A percentile compares a stretch with the other conserved stretches of the same genome.
These are phyloP conservation scores for Termitomyces sp. DNA, from an alignment of 768 basidiomycete genomes.

Conservation along the genomic window DNA sequence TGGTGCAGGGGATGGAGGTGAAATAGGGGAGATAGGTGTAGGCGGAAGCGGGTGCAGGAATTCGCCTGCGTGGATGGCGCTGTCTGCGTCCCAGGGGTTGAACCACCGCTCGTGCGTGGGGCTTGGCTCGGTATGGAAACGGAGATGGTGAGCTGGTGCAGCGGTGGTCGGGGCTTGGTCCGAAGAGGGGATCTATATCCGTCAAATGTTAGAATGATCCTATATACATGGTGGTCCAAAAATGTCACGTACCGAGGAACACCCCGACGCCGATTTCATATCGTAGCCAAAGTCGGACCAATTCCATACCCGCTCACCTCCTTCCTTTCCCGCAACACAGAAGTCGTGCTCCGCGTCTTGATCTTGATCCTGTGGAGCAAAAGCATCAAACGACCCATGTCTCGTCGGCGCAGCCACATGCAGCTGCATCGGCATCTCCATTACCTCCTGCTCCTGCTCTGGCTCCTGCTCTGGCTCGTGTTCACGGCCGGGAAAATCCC, in stretches of 20 bases:
- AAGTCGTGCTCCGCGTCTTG: background rate
- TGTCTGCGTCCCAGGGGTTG: background rate
- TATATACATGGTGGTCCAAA: background rate
- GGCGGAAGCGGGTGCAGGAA: background rate
- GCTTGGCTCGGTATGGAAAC: background rate
- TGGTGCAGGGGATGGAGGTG: background rate
- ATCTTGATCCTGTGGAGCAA: background rate
- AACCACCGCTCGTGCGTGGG: background rate
- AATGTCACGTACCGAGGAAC: background rate
- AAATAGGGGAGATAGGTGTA: background rate
- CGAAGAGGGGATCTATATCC: background rate
- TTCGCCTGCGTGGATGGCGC: background rate
- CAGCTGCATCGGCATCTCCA: background rate
- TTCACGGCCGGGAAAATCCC: background rate
- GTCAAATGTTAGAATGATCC: background rate
- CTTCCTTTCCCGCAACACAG: background rate
- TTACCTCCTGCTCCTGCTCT: background rate
- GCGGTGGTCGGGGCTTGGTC: background rate
- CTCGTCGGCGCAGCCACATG: constrained; percentile 3
- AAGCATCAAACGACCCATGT: constrained; percentile 11
- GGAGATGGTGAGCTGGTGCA: background rate
- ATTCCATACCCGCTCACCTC: background rate
- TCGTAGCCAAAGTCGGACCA: background rate
- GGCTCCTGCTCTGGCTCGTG: background rate
- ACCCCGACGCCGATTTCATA: background rate